Evolutionary conservation across 2,329 filamentous ascomycete genomes (phyloP), one percentile per base, ranked within the genome.

Genomic region (Trichoderma atroviride): DNA sequence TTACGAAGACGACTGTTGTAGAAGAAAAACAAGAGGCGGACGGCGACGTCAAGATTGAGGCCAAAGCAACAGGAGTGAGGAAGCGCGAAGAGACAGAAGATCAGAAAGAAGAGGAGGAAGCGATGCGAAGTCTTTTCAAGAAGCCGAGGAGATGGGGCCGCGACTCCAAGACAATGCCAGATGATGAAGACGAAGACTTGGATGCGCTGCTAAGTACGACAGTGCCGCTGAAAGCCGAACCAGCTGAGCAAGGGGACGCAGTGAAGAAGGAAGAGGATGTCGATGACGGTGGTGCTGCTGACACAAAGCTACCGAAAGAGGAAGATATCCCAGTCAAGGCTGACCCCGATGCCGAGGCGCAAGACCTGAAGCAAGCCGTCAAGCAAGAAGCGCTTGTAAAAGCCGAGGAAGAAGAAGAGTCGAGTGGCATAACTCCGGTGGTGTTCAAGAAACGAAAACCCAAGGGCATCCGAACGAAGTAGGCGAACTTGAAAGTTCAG

Each of bases 361-460:
- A 53, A 29, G 71, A 70, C 16, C 19, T 40, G 43, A 37, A 60
- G 33, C 47, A 35, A 31, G 13, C 13, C 6, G 10, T 61, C 7
- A 71, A 74, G 35, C 60, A 71, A 19, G 50, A 69, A 0, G 33
- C 70, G n/a, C 27, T 71, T 35, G 55, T 83, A 31, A 86, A 86
- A 76, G 76, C 81, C 60, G 85, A 87, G 70, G 78, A 75, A 5
- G 75, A 71, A 2, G 73, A 61, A 19, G 64, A 62, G 10, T 31
- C n/a, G 5, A 56, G 75, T 6, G 76, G 72, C 0, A 35, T 77
- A 3, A 76, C 82, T 13, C 83, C 86, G 3, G 85, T 93, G 2
- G 82, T 93, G 3, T 96, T 95, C 80, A 95, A 94, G 81, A 94
- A 94, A 81, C 84, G 92, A 66, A 95, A 93, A 76, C 83, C 88